A percentile compares a stretch with the other conserved stretches of the same genome.
phyloP scores from a whole-genome alignment of 768 basidiomycete species.

The Calvatia gigantea region DNA sequence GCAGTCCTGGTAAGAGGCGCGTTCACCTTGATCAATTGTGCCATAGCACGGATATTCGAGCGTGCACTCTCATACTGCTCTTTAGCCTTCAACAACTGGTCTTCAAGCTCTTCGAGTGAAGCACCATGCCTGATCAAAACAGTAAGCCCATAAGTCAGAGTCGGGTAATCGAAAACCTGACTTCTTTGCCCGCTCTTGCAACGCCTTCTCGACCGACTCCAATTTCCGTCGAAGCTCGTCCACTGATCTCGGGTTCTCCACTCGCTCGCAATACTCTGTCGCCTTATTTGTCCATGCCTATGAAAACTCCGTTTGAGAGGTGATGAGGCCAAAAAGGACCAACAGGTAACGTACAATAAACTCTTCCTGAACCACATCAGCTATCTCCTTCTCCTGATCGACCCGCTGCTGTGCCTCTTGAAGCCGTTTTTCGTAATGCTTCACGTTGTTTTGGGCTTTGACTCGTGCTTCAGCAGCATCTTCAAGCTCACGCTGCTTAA shows the following conservation, averaged over 20 bases:
- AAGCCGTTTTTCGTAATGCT: constrained; percentile 51
- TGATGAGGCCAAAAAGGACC: neutral
- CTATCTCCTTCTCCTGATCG: constrained; percentile 38
- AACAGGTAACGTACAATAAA: constrained; percentile 46
- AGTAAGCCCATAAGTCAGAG: neutral
- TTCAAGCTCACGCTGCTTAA: constrained; percentile 44
- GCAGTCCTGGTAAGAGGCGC: neutral
- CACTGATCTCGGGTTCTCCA: constrained; percentile 54
- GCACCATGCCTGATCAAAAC: constrained; percentile 60
- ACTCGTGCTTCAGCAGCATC: constrained; percentile 46
- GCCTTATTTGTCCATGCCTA: constrained; percentile 69
- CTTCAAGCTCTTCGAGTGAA: constrained; percentile 72
- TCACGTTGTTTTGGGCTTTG: constrained; percentile 43
- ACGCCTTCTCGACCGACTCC: constrained; percentile 56
- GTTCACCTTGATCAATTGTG: constrained; percentile 60
- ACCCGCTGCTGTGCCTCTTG: constrained; percentile 45
- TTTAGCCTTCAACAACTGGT: constrained; percentile 64
- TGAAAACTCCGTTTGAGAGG: neutral
- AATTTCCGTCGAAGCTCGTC: constrained; percentile 58
- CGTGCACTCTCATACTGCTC: constrained; percentile 57
- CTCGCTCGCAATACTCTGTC: constrained; percentile 52
- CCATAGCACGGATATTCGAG: constrained; percentile 60
- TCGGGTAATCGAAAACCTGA: constrained; percentile 22
- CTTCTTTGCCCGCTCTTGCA: constrained; percentile 67
- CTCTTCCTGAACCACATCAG: constrained; percentile 54